phyloP scores from a whole-genome alignment of 768 basidiomycete genomes.

The Suillus plorans region DNA sequence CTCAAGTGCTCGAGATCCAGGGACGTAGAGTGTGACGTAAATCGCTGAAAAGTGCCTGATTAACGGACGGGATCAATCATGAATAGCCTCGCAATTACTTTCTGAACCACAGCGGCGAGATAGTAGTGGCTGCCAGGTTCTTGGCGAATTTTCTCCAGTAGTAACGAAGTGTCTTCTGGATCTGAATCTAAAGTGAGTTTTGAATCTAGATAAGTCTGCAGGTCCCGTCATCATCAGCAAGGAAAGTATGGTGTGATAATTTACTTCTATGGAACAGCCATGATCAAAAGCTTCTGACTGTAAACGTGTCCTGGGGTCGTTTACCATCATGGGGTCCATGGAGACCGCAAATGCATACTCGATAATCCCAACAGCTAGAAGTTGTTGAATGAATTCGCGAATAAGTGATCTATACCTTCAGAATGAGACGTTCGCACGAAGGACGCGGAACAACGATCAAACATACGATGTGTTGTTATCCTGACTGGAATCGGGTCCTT shows the following conservation, averaged over 20 bases:
- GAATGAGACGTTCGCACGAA: slow-evolving; percentile 12
- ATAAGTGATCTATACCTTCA: slow-evolving; percentile 25
- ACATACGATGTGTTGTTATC: slow-evolving; percentile 19
- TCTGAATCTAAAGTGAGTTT: slow-evolving; percentile 54
- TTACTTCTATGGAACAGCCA: slow-evolving; percentile 59
- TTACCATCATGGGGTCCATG: slow-evolving; percentile 50
- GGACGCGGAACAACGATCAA: not conserved
- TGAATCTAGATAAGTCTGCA: slow-evolving; percentile 48
- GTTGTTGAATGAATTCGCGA: slow-evolving; percentile 44
- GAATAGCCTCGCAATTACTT: slow-evolving; percentile 38
- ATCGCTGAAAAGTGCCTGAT: slow-evolving; percentile 46
- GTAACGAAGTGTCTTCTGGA: slow-evolving; percentile 34
- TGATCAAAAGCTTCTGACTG: slow-evolving; percentile 60
- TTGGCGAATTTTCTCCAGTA: slow-evolving; percentile 44
- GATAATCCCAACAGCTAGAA: slow-evolving; percentile 53
- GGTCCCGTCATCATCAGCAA: slow-evolving; percentile 11
- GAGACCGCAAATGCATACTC: slow-evolving; percentile 51
- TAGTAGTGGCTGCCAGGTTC: slow-evolving; percentile 57
- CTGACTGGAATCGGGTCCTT: slow-evolving; percentile 17
- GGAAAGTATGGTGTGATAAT: not conserved
- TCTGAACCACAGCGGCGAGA: slow-evolving; percentile 56
- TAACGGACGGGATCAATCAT: not conserved
- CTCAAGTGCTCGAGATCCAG: slow-evolving; percentile 71
- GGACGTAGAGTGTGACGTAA: slow-evolving; percentile 47
- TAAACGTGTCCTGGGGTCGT: slow-evolving; percentile 49